Evolutionary conservation across 2,329 filamentous ascomycete genomes (phyloP).

Genomic region (Periglandula ipomoeae): DNA sequence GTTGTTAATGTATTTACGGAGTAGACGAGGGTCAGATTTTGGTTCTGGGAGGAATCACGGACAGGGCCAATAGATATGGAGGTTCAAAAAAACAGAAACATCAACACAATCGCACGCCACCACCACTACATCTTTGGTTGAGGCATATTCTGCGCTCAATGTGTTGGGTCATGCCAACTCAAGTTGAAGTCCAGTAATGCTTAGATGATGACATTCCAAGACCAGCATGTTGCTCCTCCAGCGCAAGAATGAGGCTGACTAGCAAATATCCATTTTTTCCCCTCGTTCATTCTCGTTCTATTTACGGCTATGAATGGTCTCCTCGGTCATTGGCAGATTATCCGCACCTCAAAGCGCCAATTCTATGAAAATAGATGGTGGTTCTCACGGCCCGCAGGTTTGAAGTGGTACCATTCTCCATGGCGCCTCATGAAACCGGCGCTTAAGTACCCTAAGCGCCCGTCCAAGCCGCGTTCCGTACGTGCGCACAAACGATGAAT

Average conservation of each 20-base stretch:
- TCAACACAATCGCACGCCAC: background rate
- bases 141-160: background rate
- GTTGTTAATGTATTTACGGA: slow-evolving; percentile 11
- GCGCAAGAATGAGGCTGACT: background rate
- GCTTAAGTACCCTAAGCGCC: background rate
- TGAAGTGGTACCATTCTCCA: too few species aligned
- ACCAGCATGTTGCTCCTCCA: background rate
- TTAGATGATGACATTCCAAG: background rate
- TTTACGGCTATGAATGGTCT: too few species aligned
- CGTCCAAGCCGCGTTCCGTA: too few species aligned
- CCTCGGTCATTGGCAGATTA: too few species aligned
- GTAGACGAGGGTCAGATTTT: slow-evolving; percentile 10
- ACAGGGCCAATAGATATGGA: slow-evolving; percentile 10
- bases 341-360: too few species aligned
- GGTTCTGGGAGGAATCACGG: slow-evolving; percentile 8
- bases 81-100: background rate
- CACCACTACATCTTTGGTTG: background rate
- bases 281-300: too few species aligned
- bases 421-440: background rate
- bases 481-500: too few species aligned
- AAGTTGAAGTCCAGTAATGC: background rate
- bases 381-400: too few species aligned
- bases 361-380: too few species aligned
- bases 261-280: background rate
- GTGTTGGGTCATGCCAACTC: background rate